phyloP scores from a whole-genome alignment of 2,329 filamentous ascomycete genomes.

The Pseudogymnoascus sp. region DNA sequence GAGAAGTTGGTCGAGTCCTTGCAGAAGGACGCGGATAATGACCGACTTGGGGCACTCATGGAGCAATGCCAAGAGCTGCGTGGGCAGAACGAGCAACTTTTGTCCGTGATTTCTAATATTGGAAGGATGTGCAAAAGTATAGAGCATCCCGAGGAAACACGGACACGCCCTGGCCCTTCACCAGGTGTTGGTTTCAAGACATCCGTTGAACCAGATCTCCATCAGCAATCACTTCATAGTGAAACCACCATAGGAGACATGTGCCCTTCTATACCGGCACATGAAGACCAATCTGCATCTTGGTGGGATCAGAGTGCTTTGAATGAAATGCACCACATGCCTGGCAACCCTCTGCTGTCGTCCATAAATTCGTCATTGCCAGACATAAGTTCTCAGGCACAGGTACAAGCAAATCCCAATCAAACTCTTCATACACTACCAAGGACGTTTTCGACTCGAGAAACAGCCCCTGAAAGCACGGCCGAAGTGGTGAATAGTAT shows the following conservation, averaged over 20 bases:
- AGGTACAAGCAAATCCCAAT: neutral
- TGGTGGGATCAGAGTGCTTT: neutral
- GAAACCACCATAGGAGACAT: neutral
- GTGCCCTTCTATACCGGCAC: neutral
- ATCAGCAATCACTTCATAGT: neutral
- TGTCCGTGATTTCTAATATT: conserved; percentile 2
- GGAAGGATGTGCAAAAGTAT: conserved; percentile 1
- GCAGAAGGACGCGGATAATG: neutral
- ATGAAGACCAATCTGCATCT: neutral
- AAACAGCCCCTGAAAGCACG: neutral
- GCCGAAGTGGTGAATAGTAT: neutral
- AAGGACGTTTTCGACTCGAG: neutral
- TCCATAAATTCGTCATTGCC: neutral
- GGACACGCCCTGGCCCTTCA: neutral
- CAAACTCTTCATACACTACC: neutral
- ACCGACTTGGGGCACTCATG: neutral
- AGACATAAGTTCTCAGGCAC: neutral
- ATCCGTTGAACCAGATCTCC: neutral
- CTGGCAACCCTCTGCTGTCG: neutral
- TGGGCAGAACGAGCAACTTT: neutral
- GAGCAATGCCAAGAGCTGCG: neutral
- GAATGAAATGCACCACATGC: neutral
- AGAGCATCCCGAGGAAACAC: neutral
- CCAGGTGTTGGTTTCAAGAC: neutral
- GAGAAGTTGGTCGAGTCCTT: neutral